Evolutionary conservation across 106 monocot genomes (phyloP).

Genomic region (Dioscorea dumetorum): DNA sequence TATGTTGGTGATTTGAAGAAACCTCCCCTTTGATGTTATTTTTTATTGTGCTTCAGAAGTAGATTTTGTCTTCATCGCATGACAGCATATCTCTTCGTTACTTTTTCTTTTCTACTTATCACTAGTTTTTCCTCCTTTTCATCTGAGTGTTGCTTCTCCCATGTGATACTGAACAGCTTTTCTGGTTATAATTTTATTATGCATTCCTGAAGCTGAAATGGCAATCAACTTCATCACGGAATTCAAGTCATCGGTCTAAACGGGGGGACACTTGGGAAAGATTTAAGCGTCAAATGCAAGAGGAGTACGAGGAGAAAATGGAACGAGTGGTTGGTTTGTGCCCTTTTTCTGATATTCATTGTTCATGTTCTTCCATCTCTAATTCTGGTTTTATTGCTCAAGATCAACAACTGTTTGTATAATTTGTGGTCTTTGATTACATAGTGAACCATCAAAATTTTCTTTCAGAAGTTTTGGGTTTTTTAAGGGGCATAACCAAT

Average conservation of each 20-base stretch:
- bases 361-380: neutral
- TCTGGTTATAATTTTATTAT: neutral
- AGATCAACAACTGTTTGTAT: conserved; percentile 5
- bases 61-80: neutral
- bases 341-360: neutral
- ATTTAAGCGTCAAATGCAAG: conserved; percentile 58
- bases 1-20: too few relatives aligned
- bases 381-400: neutral
- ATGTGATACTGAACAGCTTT: neutral
- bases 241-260: conserved; percentile 31
- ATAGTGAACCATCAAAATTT: too few relatives aligned
- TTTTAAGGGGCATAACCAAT: too few relatives aligned
- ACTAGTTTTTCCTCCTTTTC: neutral
- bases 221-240: conserved; percentile 37
- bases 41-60: too few relatives aligned
- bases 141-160: neutral
- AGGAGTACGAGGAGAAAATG: conserved; percentile 78
- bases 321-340: conserved; percentile 65
- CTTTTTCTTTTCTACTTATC: neutral
- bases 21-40: too few relatives aligned
- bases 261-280: conserved; percentile 79
- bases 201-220: conserved; percentile 31
- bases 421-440: neutral
- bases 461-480: too few relatives aligned
- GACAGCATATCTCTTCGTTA: neutral